phyloP scores from a whole-genome alignment of 768 basidiomycete genomes.

The Collybia mongolica region DNA sequence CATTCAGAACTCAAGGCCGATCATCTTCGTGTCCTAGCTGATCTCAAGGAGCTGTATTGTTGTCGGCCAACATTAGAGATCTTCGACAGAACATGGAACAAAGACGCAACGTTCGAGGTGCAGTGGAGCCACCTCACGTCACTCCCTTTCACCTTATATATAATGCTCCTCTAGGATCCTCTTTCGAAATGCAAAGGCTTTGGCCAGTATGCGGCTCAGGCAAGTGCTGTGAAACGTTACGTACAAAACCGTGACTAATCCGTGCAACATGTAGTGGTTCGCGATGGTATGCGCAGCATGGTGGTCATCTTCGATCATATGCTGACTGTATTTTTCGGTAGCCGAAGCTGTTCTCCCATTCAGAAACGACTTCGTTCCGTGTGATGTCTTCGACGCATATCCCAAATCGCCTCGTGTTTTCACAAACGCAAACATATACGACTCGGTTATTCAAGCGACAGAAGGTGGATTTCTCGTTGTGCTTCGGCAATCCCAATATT shows the following conservation, averaged over 20 bases:
- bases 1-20: slow-evolving; percentile 37
- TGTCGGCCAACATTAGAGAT: slow-evolving; percentile 52
- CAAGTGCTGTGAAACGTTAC: slow-evolving; percentile 24
- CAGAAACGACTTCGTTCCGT: slow-evolving; percentile 48
- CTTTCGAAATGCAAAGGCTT: slow-evolving; percentile 47
- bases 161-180: slow-evolving; percentile 39
- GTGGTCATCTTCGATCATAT: neutral
- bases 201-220: slow-evolving; percentile 52
- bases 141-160: neutral
- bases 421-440: slow-evolving; percentile 62
- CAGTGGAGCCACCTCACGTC: neutral
- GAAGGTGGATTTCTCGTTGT: slow-evolving; percentile 34
- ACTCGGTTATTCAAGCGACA: slow-evolving; percentile 47
- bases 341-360: slow-evolving; percentile 54
- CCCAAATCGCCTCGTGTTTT: slow-evolving; percentile 61
- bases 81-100: slow-evolving; percentile 50
- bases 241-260: neutral
- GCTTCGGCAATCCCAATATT: neutral
- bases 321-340: slow-evolving; percentile 19
- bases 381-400: slow-evolving; percentile 56
- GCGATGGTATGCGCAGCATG: slow-evolving; percentile 38
- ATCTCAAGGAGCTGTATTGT: slow-evolving; percentile 57
- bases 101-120: slow-evolving; percentile 59
- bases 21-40: slow-evolving; percentile 51
- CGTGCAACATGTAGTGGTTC: slow-evolving; percentile 40